phyloP scores from a whole-genome alignment of 2,329 filamentous ascomycete species.

The Thelonectria olida region DNA sequence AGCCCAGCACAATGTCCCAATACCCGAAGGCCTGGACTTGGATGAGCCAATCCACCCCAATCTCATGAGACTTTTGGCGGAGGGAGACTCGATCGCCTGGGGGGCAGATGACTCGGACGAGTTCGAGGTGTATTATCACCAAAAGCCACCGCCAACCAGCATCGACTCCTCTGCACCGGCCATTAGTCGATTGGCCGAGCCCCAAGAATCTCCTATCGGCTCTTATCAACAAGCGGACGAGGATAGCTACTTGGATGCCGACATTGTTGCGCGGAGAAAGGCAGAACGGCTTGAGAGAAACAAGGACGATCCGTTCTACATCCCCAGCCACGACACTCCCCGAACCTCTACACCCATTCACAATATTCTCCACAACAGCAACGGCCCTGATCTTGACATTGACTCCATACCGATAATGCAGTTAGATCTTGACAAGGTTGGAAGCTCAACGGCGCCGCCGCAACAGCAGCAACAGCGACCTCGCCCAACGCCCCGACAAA shows the following conservation, averaged over 20 bases:
- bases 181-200: slow-evolving; percentile 61
- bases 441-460: slow-evolving; percentile 40
- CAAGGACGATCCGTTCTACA: slow-evolving; percentile 96
- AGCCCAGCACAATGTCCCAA: slow-evolving; percentile 86
- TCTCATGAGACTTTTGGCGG: slow-evolving; percentile 72
- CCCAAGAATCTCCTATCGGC: slow-evolving; percentile 56
- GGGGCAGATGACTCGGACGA: slow-evolving; percentile 68
- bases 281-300: slow-evolving; percentile 84
- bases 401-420: slow-evolving; percentile 97
- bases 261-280: slow-evolving; percentile 77
- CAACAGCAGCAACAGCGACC: slow-evolving; percentile 42
- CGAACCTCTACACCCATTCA: slow-evolving; percentile 81
- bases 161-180: slow-evolving; percentile 63
- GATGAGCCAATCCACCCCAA: slow-evolving; percentile 84
- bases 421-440: slow-evolving; percentile 74
- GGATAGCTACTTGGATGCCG: slow-evolving; percentile 75
- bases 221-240: slow-evolving; percentile 70
- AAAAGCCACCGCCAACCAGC: slow-evolving; percentile 60
- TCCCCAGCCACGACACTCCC: slow-evolving; percentile 65
- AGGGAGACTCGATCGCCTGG: slow-evolving; percentile 59
- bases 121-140: slow-evolving; percentile 74
- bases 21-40: slow-evolving; percentile 79
- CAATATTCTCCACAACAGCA: slow-evolving; percentile 76
- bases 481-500: slow-evolving; percentile 60
- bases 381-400: slow-evolving; percentile 84